Evolutionary conservation across 345 rosid species (phyloP), one percentile per base, ranked within the genome.

Genomic region (Geranium brycei): DNA sequence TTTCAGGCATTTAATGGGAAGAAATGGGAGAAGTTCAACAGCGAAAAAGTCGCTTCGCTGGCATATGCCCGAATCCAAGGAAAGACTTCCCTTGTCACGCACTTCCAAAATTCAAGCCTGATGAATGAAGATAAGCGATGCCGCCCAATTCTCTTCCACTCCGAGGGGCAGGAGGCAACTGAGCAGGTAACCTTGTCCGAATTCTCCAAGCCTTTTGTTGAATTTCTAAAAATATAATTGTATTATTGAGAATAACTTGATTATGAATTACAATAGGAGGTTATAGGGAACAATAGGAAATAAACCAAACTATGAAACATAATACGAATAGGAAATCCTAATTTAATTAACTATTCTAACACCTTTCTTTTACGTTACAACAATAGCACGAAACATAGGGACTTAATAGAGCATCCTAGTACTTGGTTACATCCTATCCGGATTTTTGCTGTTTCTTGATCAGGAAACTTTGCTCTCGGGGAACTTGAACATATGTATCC

Each of bases 1-100:
- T 62, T 81, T 75, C 80, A 92, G 98, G 89, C 89, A 40, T 86
- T 92, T 72, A 86, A 78, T 64, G 98, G 95, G 68, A 89, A 87
- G 77, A 82, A 76, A 77, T 92, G 98, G 98, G 95, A 92, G 76
- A 92, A 92, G 77, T 92, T 92, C 77, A 87, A 92, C 67, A 92
- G 98, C 62, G 98, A 91, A 68, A 92, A 92, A 78, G 93, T 85
- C 75, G 95, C 98, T 32, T 83, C 89, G 8, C 68, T 91, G 78
- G 96, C 93, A 66, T 91, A 91, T 79, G 96, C 95, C 53, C 78
- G 89, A 75, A 91, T 91, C 77, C 98, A 91, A 79, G 98, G 98
- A 59, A 89, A 89, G 73, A 75, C 83, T 62, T 93, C 96, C 31
- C 96, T 92, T 68, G 88, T 87, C 67, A 79, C 88, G 11, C 93